Evolutionary conservation across 306 rosid genomes (phyloP).

Genomic region (Casuarina equisetifolia): DNA sequence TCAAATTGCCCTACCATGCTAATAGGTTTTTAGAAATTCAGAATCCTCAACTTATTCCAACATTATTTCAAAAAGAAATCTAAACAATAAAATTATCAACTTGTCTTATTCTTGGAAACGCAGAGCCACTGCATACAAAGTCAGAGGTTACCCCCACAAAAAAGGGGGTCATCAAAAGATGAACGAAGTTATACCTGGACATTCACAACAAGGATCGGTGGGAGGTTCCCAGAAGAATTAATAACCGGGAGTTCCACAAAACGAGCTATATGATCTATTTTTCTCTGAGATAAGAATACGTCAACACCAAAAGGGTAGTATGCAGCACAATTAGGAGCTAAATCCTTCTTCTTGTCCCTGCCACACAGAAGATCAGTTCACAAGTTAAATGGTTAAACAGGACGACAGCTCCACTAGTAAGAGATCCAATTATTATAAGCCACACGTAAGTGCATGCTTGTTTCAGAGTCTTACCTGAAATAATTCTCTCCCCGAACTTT

Average conservation of each 20-base stretch:
- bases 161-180: background rate
- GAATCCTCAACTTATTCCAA: background rate
- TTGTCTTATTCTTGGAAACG: background rate
- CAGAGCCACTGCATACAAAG: background rate
- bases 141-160: background rate
- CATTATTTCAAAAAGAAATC: background rate
- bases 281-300: constrained; percentile 82
- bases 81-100: background rate
- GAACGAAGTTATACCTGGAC: constrained; percentile 67
- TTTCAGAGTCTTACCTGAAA: constrained; percentile 57
- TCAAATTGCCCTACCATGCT: background rate
- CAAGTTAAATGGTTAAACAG: constrained; percentile 15
- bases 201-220: constrained; percentile 85
- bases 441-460: background rate
- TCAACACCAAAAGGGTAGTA: constrained; percentile 95
- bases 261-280: constrained; percentile 80
- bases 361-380: constrained; percentile 26
- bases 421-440: constrained; percentile 6
- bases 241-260: constrained; percentile 73
- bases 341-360: constrained; percentile 94
- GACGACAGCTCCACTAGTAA: background rate
- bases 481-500: constrained; percentile 84
- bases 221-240: constrained; percentile 58
- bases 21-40: background rate
- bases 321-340: constrained; percentile 72